A percentile compares a stretch with the other conserved stretches of the same genome.
These are phyloP conservation scores for Epichloe hybrida DNA, from an alignment of 2,329 filamentous ascomycete species.

Conservation along the genomic window DNA sequence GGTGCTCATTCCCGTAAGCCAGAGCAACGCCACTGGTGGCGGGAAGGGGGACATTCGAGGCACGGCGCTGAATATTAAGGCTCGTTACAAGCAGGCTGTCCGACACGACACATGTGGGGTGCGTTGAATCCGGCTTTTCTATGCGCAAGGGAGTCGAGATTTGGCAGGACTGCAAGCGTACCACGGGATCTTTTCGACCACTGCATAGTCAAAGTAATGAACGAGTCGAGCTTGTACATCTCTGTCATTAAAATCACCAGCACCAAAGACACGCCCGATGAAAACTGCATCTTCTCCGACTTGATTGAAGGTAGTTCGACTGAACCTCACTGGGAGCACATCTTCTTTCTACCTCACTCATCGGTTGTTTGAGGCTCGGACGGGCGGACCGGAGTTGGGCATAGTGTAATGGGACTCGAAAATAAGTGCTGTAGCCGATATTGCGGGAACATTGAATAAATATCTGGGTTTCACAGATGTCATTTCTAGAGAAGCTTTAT, in stretches of 20 bases:
- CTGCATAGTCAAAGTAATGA: constrained; percentile 36
- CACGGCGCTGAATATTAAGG: constrained; percentile 42
- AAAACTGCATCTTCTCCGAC: constrained; percentile 42
- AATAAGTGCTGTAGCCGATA: too few relatives aligned
- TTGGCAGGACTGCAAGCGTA: constrained; percentile 44
- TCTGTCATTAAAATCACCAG: constrained; percentile 29
- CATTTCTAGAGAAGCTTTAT: too few relatives aligned
- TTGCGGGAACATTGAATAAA: too few relatives aligned
- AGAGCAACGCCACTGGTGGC: constrained; percentile 55
- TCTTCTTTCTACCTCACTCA: constrained; percentile 46
- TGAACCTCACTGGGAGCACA: constrained; percentile 39
- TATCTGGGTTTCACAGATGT: too few relatives aligned
- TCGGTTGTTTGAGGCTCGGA: constrained; percentile 51
- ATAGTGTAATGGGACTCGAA: too few relatives aligned
- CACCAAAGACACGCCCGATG: constrained; percentile 26
- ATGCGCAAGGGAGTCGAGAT: constrained; percentile 43
- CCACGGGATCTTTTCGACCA: constrained; percentile 39
- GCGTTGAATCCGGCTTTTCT: constrained; percentile 53
- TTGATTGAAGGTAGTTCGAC: constrained; percentile 37
- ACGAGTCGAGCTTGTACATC: constrained; percentile 32
- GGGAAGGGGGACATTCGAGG: constrained; percentile 39
- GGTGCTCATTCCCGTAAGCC: constrained; percentile 55
- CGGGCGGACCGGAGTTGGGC: too few relatives aligned
- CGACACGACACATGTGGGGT: constrained; percentile 68
- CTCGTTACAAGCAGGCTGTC: constrained; percentile 58